Conservation (phyloP, 768 basidiomycete species). For the Suillus brevipes region DNA sequence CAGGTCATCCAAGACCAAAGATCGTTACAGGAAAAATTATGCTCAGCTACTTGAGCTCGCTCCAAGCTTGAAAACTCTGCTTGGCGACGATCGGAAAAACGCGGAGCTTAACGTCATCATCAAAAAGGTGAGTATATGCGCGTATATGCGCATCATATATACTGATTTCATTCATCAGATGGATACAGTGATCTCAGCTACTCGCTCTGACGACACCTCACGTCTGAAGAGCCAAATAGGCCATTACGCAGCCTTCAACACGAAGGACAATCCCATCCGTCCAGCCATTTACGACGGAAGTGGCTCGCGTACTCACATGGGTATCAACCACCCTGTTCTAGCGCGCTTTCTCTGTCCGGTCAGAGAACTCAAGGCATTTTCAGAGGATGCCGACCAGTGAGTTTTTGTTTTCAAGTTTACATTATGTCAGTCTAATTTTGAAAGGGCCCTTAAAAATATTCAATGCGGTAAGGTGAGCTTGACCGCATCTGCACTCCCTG, state of each 20-base stretch:
- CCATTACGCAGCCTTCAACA: conserved; percentile 1
- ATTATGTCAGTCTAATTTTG: no score
- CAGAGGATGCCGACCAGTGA: no score
- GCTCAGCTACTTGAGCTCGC: not conserved
- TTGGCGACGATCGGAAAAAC: not conserved
- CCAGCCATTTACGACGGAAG: no score
- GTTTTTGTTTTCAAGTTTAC: no score
- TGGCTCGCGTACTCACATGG: no score
- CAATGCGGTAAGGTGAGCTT: no score
- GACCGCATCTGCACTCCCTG: no score
- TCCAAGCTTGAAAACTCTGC: not conserved
- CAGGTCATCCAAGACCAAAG: not conserved
- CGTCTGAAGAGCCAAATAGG: not conserved
- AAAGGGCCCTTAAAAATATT: no score
- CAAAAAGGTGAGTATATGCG: not conserved
- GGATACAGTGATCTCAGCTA: not conserved
- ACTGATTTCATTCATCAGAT: not conserved
- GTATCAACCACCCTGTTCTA: no score
- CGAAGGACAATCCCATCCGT: no score
- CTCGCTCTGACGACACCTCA: not conserved
- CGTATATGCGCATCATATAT: conserved; percentile 1
- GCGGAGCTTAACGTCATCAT: not conserved
- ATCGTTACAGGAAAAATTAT: not conserved
- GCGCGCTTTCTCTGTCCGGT: no score
- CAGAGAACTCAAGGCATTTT: no score